Conservation (phyloP, 176 grass and related monocot species). For the Carex myosuroides region DNA sequence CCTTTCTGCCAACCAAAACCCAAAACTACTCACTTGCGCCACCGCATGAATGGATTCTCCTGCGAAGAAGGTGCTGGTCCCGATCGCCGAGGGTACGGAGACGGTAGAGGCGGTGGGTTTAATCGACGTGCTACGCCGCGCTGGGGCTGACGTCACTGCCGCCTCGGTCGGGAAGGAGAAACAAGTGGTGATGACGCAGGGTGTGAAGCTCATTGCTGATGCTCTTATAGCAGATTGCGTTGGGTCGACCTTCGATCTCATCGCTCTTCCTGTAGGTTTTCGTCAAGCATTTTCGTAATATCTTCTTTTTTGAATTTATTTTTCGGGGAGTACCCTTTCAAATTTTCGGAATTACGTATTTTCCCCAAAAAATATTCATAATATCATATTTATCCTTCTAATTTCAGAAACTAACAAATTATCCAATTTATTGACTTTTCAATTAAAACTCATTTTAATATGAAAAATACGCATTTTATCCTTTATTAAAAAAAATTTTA, state of each 20-base stretch:
- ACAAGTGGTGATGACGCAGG: conserved; percentile 39
- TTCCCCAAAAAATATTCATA: no score
- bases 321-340: no score
- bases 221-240: conserved; percentile 40
- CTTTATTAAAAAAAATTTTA: no score
- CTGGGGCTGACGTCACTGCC: conserved; percentile 51
- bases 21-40: background rate
- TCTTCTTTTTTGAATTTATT: background rate
- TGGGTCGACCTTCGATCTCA: conserved; percentile 45
- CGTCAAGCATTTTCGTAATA: background rate
- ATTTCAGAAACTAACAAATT: no score
- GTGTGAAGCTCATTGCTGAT: conserved; percentile 56
- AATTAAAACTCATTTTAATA: no score
- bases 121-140: conserved; percentile 56
- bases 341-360: no score
- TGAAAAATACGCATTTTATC: no score
- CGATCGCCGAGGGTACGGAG: conserved; percentile 58
- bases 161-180: conserved; percentile 41
- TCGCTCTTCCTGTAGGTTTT: conserved; percentile 44
- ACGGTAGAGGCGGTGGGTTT: conserved; percentile 49
- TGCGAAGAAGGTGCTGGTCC: conserved; percentile 46
- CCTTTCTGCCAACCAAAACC: background rate
- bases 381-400: no score
- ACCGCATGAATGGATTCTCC: background rate
- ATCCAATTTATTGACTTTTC: no score